phyloP scores from a whole-genome alignment of 2,329 filamentous ascomycete species.

The Delphinella strobiligena region DNA sequence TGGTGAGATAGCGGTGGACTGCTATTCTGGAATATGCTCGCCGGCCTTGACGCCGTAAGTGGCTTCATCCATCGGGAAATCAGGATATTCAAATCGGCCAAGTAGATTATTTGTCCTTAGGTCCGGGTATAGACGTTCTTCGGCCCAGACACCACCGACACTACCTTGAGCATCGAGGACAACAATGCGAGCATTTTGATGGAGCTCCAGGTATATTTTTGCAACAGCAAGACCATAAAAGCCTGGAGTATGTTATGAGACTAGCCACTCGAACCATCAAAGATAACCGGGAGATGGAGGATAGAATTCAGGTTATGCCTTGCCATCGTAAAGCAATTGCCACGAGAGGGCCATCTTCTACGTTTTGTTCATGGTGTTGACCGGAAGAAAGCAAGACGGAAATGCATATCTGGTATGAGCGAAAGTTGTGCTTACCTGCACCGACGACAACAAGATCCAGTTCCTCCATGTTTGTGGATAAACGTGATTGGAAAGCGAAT shows the following conservation, averaged over 20 bases:
- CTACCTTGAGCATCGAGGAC: constrained; percentile 29
- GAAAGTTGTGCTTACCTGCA: constrained; percentile 44
- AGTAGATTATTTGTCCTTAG: constrained; percentile 64
- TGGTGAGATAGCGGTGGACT: constrained; percentile 44
- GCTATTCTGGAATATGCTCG: constrained; percentile 46
- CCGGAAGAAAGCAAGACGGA: too few species aligned
- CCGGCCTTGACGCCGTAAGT: constrained; percentile 35
- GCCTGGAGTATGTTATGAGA: too few species aligned
- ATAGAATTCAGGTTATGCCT: too few species aligned
- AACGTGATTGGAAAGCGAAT: too few species aligned
- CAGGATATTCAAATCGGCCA: constrained; percentile 61
- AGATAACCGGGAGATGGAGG: too few species aligned
- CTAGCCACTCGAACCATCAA: too few species aligned
- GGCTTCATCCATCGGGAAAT: constrained; percentile 53
- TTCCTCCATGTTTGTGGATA: too few species aligned
- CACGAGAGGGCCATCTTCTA: too few species aligned
- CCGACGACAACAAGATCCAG: constrained; percentile 28
- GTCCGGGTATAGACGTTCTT: constrained; percentile 53
- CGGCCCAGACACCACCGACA: constrained; percentile 59
- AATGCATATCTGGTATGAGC: too few species aligned
- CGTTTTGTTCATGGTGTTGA: too few species aligned
- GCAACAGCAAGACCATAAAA: constrained; percentile 36
- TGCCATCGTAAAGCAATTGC: too few species aligned
- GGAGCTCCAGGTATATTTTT: constrained; percentile 35
- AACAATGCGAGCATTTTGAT: constrained; percentile 28